Base-by-base conservation (phyloP, 306 rosid genomes). In the Lathyrus tuberosus region DNA sequence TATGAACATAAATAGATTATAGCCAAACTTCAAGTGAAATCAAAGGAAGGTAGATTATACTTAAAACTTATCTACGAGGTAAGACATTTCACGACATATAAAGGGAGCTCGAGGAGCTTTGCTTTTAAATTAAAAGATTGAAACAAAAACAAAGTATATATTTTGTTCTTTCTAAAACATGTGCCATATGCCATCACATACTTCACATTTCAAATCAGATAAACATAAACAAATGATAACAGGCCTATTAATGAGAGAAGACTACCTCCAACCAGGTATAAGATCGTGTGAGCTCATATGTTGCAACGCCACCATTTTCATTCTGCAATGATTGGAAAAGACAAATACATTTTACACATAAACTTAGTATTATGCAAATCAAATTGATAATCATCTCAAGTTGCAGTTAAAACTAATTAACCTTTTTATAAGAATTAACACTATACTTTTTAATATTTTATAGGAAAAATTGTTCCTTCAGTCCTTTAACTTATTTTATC, bases 241-340 rank as follows among this genome's bases (percentile, higher is more conserved):
- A 42, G 43, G 68, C 56, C 17, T 65, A 44, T 43, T 35, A 58
- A 49, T 26, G 52, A 67, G 66, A 74, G 72, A 37, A 54, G 58
- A 62, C 58, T 86, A 93, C 98, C 98, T 93, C 98, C 86, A 93
- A 84, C 96, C 98, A 93, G 2, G 47, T 61, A 79, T 93, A 90
- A 62, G 98, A 93, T 76, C 98, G 87, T 26, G 91, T 93, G 77
- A 93, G 89, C 74, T 93, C 98, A 31, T 93, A 93, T 8, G 97
- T 90, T 16, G 97, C 97, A 76, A 88, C 76, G 67, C 98, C 97
- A 53, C 98, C 97, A 52, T 84, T 88, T 20, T 53, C 82, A 68
- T 93, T 93, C 98, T 93, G 85, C 68, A 79, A 67, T 35, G 22
- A 57, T 46, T 33, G 12, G 57, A 16, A 65, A 46, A 37, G 57